Evolutionary conservation across 2,329 filamentous ascomycete species (phyloP).

Genomic region (Epichloe hybrida): DNA sequence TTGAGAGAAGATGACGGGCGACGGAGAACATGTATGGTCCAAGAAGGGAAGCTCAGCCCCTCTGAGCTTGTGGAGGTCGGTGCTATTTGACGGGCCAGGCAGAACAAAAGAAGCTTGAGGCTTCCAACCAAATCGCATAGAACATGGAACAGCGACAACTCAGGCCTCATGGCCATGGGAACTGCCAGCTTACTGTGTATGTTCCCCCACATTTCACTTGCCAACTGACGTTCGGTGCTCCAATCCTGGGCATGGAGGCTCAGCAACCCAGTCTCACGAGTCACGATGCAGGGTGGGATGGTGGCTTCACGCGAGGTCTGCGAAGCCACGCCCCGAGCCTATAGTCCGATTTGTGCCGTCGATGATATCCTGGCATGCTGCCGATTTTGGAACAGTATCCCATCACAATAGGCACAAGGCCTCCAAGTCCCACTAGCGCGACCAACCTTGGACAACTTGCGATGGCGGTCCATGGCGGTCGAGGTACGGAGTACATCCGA

Average conservation of each 20-base stretch:
- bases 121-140: not conserved
- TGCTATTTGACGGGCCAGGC: slow-evolving; percentile 15
- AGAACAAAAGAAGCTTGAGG: slow-evolving; percentile 5
- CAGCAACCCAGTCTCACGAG: slow-evolving; percentile 1
- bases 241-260: slow-evolving; percentile 2
- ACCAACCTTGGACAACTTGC: not conserved
- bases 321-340: not conserved
- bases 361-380: slow-evolving; percentile 8
- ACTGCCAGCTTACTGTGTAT: not conserved
- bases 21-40: slow-evolving; percentile 8
- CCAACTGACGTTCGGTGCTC: not conserved
- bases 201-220: slow-evolving; percentile 1
- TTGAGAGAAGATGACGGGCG: slow-evolving; percentile 12
- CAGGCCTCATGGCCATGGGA: slow-evolving; percentile 2
- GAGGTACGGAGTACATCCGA: not conserved
- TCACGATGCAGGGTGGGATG: slow-evolving; percentile 2
- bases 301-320: slow-evolving; percentile 2
- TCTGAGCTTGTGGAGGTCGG: slow-evolving; percentile 17
- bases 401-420: not conserved
- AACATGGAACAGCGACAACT: not conserved
- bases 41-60: slow-evolving; percentile 7
- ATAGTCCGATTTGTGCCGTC: slow-evolving; percentile 8
- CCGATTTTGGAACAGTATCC: not conserved
- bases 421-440: not conserved
- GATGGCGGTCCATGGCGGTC: not conserved